Percentiles rank a stretch among this genome's conserved stretches.
Conservation (phyloP, 2,329 filamentous ascomycete genomes). For the Xenosphaeropsis pyriputrescens region DNA sequence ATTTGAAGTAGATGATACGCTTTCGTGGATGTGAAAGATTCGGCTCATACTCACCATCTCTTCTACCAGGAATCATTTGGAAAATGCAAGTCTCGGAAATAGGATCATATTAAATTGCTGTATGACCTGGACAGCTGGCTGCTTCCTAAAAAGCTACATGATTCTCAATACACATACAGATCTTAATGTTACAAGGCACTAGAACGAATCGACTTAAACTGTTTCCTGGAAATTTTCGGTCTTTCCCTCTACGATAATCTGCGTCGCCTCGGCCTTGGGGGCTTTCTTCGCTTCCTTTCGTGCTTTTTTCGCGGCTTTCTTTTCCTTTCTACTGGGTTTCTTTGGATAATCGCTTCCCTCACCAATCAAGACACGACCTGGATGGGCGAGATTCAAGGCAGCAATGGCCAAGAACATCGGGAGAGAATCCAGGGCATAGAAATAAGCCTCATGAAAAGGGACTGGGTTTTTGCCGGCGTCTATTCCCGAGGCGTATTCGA, state of each 20-base stretch:
- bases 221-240: not conserved
- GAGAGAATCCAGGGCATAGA: conserved; percentile 33
- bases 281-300: conserved; percentile 19
- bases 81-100: too few species aligned
- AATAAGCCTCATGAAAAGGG: conserved; percentile 34
- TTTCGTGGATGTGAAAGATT: too few species aligned
- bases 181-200: too few species aligned
- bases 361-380: conserved; percentile 29
- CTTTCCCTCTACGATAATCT: conserved; percentile 6
- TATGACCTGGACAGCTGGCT: too few species aligned
- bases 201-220: too few species aligned
- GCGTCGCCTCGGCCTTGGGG: conserved; percentile 13
- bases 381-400: conserved; percentile 29
- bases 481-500: conserved; percentile 35
- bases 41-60: too few species aligned
- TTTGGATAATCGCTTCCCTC: conserved; percentile 28
- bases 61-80: too few species aligned
- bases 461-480: conserved; percentile 22
- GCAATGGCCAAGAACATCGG: conserved; percentile 36
- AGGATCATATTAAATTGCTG: too few species aligned
- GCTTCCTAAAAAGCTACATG: too few species aligned
- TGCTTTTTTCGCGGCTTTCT: conserved; percentile 21
- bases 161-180: too few species aligned
- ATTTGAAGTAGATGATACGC: too few species aligned
- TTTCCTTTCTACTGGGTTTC: conserved; percentile 27